Percentiles rank a stretch among this genome's conserved stretches.
Evolutionary conservation across 208 protist species (phyloP).

Genomic region (Trypanosoma melophagium): DNA sequence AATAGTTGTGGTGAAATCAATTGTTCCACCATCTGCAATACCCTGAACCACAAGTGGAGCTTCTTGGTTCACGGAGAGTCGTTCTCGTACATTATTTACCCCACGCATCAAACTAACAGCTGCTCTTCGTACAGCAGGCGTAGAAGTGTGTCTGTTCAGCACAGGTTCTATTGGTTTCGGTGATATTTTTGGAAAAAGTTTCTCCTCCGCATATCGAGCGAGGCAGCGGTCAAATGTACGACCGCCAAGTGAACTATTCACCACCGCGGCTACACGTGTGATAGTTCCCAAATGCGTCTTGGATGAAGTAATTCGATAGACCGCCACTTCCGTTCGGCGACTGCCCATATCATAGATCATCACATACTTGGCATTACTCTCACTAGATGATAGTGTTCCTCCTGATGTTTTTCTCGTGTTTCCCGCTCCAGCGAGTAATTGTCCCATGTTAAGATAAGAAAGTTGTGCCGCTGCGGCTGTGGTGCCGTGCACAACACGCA

Average conservation of each 20-base stretch:
- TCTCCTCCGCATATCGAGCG: slow-evolving; percentile 69
- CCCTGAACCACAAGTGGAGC: slow-evolving; percentile 81
- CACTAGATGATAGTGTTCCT: neutral
- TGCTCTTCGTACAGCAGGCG: slow-evolving; percentile 32
- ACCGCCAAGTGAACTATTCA: slow-evolving; percentile 75
- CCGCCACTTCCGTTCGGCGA: slow-evolving; percentile 64
- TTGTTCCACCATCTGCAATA: slow-evolving; percentile 20
- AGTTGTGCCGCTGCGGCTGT: slow-evolving; percentile 77
- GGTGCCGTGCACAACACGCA: slow-evolving; percentile 81
- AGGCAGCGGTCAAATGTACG: slow-evolving; percentile 87
- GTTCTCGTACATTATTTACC: slow-evolving; percentile 80
- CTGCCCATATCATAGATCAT: slow-evolving; percentile 90
- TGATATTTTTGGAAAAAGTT: slow-evolving; percentile 42
- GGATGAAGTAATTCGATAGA: slow-evolving; percentile 49
- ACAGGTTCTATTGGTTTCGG: slow-evolving; percentile 22
- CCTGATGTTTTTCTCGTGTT: no score
- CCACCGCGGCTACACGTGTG: slow-evolving; percentile 44
- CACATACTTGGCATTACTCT: slow-evolving; percentile 30
- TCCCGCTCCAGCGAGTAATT: slow-evolving; percentile 32
- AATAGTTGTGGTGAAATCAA: slow-evolving; percentile 53
- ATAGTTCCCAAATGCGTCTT: slow-evolving; percentile 23
- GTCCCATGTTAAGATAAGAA: slow-evolving; percentile 45
- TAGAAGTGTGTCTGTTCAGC: slow-evolving; percentile 7
- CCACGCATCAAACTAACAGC: slow-evolving; percentile 78
- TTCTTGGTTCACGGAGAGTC: slow-evolving; percentile 87